These are phyloP conservation scores for Xylaria curta DNA, from an alignment of 495 filamentous ascomycete genomes.

Conservation along the genomic window DNA sequence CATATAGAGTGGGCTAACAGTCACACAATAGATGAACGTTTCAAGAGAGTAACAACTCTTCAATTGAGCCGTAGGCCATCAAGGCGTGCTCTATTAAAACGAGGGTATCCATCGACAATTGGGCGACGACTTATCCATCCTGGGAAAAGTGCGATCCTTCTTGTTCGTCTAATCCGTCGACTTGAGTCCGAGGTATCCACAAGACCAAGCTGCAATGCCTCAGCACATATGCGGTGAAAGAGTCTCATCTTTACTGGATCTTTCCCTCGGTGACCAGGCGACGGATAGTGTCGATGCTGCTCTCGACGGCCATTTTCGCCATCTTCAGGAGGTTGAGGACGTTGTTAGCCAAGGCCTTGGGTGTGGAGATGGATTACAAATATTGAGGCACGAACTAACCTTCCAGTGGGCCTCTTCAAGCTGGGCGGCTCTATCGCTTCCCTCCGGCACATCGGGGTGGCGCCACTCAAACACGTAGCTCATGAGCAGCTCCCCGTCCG, in stretches of 20 bases:
- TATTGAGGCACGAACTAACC: constrained; percentile 34
- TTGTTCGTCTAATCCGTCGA: neutral
- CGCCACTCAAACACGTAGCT: constrained; percentile 52
- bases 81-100: constrained; percentile 6
- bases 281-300: constrained; percentile 46
- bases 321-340: constrained; percentile 33
- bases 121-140: neutral
- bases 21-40: neutral
- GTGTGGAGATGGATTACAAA: neutral
- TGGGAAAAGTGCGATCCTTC: neutral
- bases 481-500: constrained; percentile 43
- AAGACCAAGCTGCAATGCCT: neutral
- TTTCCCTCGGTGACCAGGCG: constrained; percentile 42
- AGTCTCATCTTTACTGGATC: constrained; percentile 29
- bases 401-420: constrained; percentile 41
- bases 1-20: neutral
- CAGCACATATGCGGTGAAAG: neutral
- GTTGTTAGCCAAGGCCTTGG: constrained; percentile 25
- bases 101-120: neutral
- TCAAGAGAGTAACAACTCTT: constrained; percentile 1
- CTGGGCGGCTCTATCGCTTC: constrained; percentile 38
- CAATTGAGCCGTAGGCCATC: constrained; percentile 2
- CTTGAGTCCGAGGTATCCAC: neutral
- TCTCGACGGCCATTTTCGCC: constrained; percentile 49
- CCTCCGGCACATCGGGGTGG: constrained; percentile 37